Percentiles rank a stretch among this genome's conserved stretches.
These are phyloP conservation scores for Phytophthora idaei DNA, from an alignment of 352 stramenopile genomes.

Conservation along the genomic window DNA sequence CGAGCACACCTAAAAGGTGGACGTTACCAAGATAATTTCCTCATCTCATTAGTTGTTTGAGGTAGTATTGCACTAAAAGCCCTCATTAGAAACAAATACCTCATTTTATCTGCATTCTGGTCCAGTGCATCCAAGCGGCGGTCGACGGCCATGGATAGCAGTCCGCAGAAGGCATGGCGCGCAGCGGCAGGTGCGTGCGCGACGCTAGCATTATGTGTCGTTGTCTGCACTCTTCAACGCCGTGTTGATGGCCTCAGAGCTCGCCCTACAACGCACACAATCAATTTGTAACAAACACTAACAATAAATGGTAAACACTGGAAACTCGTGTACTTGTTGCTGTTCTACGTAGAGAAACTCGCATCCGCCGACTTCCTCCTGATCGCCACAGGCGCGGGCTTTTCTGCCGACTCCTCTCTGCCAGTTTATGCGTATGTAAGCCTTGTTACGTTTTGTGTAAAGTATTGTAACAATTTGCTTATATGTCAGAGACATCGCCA, in stretches of 20 bases:
- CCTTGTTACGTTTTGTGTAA: neutral
- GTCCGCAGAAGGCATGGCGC: conserved; percentile 24
- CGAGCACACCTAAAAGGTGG: too few relatives aligned
- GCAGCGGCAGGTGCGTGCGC: conserved; percentile 39
- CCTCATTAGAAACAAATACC: neutral
- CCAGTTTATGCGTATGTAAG: conserved; percentile 84
- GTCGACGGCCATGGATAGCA: conserved; percentile 9
- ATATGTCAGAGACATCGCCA: conserved; percentile 75
- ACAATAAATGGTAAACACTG: conserved; percentile 1
- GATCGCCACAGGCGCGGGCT: conserved; percentile 88
- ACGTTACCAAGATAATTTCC: neutral
- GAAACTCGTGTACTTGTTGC: conserved; percentile 3
- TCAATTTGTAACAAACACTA: neutral
- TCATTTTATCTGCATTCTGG: conserved; percentile 11
- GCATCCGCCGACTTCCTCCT: conserved; percentile 84
- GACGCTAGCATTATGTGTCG: neutral
- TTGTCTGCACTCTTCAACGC: neutral
- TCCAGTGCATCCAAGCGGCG: conserved; percentile 9
- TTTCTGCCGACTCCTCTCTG: conserved; percentile 90
- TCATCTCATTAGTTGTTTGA: neutral
- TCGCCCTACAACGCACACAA: neutral
- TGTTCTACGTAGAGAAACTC: conserved; percentile 56
- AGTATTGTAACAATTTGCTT: conserved; percentile 7
- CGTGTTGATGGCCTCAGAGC: neutral
- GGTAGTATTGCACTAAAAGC: neutral